Conservation (phyloP, 805 yeast genomes). For the Yarrowia sp. region DNA sequence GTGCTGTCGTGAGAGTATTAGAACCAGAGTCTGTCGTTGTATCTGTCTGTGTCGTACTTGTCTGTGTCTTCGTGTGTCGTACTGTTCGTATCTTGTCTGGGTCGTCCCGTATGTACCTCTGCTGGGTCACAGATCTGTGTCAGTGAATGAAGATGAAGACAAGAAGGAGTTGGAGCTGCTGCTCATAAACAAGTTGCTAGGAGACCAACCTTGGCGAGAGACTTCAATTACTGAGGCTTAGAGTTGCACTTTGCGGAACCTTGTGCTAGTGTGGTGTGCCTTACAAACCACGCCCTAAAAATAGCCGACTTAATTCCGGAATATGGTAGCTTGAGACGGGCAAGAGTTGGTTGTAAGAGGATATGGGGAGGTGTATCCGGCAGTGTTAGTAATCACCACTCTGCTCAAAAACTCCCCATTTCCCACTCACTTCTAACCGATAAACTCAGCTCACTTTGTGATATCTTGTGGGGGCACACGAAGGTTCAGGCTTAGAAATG, state of each 20-base stretch:
- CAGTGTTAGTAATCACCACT: not conserved
- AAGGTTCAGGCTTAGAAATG: not conserved
- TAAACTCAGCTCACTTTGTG: not conserved
- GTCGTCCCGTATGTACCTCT: too few relatives aligned
- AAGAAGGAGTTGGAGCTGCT: not conserved
- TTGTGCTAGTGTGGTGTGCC: not conserved
- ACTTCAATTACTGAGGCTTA: not conserved
- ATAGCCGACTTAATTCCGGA: slow-evolving; percentile 1
- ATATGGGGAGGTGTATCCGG: not conserved
- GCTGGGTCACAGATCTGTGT: not conserved
- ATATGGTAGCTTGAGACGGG: too few relatives aligned
- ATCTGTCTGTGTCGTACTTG: not conserved
- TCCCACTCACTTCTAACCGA: not conserved
- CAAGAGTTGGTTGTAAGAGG: too few relatives aligned
- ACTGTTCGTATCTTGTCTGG: too few relatives aligned
- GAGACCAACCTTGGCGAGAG: slow-evolving; percentile 3
- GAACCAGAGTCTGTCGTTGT: not conserved
- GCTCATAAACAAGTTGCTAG: not conserved
- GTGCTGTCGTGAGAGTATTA: too few relatives aligned
- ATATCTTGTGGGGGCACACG: not conserved
- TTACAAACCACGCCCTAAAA: not conserved
- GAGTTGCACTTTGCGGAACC: slow-evolving; percentile 4
- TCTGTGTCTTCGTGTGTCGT: not conserved
- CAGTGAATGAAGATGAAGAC: not conserved
- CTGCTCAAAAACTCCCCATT: not conserved